A percentile compares a stretch with the other conserved stretches of the same genome.
Conservation (phyloP, 768 basidiomycete genomes). For the Agrocybe pediades region DNA sequence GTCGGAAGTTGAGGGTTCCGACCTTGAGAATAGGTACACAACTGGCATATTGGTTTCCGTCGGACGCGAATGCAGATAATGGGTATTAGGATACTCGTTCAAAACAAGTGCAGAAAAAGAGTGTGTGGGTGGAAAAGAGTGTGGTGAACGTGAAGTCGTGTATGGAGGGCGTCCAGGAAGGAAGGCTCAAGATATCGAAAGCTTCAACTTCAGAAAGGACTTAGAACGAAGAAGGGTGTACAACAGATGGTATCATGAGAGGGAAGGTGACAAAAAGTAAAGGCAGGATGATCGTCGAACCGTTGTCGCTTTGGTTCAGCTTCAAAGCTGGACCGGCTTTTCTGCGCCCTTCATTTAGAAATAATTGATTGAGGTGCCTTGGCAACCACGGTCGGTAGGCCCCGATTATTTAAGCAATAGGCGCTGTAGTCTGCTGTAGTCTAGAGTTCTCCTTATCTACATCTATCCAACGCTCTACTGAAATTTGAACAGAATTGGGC, state of each 20-base stretch:
- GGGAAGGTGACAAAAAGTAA: background rate
- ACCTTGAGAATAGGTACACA: conserved; percentile 17
- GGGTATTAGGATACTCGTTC: too few species aligned
- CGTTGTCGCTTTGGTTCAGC: background rate
- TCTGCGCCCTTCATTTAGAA: background rate
- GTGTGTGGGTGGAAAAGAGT: conserved; percentile 15
- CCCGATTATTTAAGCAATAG: background rate
- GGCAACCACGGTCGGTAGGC: too few species aligned
- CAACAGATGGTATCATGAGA: background rate
- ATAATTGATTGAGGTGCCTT: background rate
- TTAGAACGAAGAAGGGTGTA: conserved; percentile 8
- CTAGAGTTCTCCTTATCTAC: too few species aligned
- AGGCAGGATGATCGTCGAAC: background rate
- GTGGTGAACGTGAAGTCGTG: conserved; percentile 14
- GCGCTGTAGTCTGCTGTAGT: background rate
- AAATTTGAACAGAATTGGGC: too few species aligned
- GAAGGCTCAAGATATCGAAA: background rate
- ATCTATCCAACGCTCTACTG: too few species aligned
- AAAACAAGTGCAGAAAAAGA: conserved; percentile 1
- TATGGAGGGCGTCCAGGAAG: background rate
- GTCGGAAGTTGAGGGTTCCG: conserved; percentile 9
- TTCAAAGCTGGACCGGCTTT: background rate
- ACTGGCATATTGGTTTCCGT: conserved; percentile 19
- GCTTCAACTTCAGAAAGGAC: background rate
- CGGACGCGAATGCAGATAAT: background rate